Base-by-base conservation (phyloP, 345 rosid species). In the Geranium brycei region DNA sequence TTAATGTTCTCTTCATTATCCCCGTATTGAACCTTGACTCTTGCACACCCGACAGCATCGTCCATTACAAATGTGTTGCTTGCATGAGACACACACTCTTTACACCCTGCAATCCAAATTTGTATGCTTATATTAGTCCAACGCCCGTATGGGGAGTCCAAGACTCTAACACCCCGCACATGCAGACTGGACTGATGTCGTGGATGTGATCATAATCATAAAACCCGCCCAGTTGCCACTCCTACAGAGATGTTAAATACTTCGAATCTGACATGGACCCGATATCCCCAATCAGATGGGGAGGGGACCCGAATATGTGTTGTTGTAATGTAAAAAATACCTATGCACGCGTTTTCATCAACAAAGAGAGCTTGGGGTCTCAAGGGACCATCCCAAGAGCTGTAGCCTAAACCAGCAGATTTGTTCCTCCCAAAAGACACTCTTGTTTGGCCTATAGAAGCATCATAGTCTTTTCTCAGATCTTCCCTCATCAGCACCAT, bases 21-120 rank as follows among this genome's bases (percentile, higher is more conserved):
- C 35, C 83, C 88, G 4, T 68, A 77, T 64, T 83, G 88, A 72
- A 83, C 77, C 56, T 66, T 77, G 23, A 86, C 91, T 67, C 84
- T 65, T 19, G 91, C 87, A 31, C 84, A 74, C 38, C 88, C 84
- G 0, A 64, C 61, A 17, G 77, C 71, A 40, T 80, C 79, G 35
- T 81, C 86, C 79, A 83, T 76, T 17, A 65, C 64, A 19, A 85
- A 83, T 2, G 86, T 85, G 67, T 81, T 80, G 56, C 86, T 63
- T n/a, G 86, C 88, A 59, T 81, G 79, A 35, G 79, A 79, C 47
- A 76, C 79, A 57, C 91, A 85, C 69, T 81, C 87, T 73, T 80
- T 73, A 78, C 87, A 82, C 58, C 91, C 87, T 85, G 83, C 64
- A 30, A 56, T 23, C 28, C 28, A 23, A 23, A n/a, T 38, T 58